Percentiles rank a stretch among this genome's conserved stretches.
These are phyloP conservation scores for Annulohypoxylon maeteangense DNA, from an alignment of 495 filamentous ascomycete species.

Conservation along the genomic window DNA sequence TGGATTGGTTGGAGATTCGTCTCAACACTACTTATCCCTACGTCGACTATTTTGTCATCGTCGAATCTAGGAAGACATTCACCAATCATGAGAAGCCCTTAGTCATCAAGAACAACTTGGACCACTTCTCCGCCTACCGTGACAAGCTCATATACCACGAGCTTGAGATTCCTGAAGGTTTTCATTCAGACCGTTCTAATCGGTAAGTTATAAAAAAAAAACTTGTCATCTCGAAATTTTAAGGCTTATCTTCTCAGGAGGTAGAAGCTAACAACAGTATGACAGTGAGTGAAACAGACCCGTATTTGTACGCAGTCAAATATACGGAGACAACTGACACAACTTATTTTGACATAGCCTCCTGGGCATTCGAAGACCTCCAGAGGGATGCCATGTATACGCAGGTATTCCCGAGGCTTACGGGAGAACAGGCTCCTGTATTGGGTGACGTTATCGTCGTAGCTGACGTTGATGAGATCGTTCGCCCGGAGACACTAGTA, in stretches of 20 bases:
- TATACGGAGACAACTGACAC: neutral
- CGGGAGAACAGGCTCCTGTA: conserved; percentile 44
- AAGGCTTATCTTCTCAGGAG: neutral
- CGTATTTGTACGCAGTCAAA: neutral
- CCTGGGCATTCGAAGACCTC: conserved; percentile 63
- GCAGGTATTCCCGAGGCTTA: conserved; percentile 58
- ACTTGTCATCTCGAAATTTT: neutral
- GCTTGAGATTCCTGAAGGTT: conserved; percentile 54
- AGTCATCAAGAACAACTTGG: conserved; percentile 54
- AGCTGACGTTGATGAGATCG: conserved; percentile 64
- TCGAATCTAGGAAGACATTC: conserved; percentile 62
- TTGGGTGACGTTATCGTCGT: conserved; percentile 58
- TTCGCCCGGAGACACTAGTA: conserved; percentile 57
- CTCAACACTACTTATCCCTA: conserved; percentile 60
- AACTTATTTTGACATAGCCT: neutral
- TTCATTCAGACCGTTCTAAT: conserved; percentile 46
- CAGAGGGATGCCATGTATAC: conserved; percentile 63
- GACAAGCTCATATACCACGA: conserved; percentile 67
- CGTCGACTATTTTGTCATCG: conserved; percentile 68
- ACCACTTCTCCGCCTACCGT: conserved; percentile 53
- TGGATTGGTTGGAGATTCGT: conserved; percentile 68
- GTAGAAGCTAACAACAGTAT: neutral
- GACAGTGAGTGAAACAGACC: no score
- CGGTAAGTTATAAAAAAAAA: conserved; percentile 6
- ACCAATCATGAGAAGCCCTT: conserved; percentile 62